Evolutionary conservation across 805 yeast species (phyloP).

Genomic region (Candida sphagnicola): DNA sequence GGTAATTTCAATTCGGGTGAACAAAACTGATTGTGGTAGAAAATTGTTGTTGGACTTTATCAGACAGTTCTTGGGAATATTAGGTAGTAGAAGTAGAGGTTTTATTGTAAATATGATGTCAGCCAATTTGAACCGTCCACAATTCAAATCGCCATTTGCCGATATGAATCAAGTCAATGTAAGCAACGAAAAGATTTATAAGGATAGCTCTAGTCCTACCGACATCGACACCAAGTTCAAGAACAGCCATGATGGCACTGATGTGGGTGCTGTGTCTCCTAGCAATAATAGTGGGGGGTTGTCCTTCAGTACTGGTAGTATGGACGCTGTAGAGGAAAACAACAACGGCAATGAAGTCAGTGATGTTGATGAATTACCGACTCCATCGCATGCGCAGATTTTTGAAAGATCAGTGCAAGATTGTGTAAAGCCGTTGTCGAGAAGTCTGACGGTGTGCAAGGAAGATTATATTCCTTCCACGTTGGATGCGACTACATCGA

Average conservation of each 20-base stretch:
- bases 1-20: background rate
- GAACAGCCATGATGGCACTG: slow-evolving; percentile 9
- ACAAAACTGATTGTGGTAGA: background rate
- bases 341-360: no score
- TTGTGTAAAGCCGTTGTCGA: slow-evolving; percentile 7
- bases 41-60: background rate
- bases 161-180: background rate
- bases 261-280: no score
- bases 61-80: background rate
- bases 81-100: background rate
- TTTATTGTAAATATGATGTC: background rate
- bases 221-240: slow-evolving; percentile 3
- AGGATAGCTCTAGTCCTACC: slow-evolving; percentile 3
- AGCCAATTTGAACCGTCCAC: background rate
- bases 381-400: slow-evolving; percentile 13
- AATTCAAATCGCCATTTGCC: background rate
- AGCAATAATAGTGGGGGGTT: no score
- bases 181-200: background rate
- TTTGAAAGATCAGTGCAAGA: slow-evolving; percentile 44
- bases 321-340: no score
- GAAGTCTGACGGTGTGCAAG: slow-evolving; percentile 21
- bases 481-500: slow-evolving; percentile 61
- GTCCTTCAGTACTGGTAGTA: no score
- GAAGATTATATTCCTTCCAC: slow-evolving; percentile 80
- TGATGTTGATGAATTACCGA: background rate